Percentiles rank a stretch among this genome's conserved stretches.
These are phyloP conservation scores for Wallacemonas rigidus DNA, from an alignment of 208 protist genomes.

Conservation along the genomic window DNA sequence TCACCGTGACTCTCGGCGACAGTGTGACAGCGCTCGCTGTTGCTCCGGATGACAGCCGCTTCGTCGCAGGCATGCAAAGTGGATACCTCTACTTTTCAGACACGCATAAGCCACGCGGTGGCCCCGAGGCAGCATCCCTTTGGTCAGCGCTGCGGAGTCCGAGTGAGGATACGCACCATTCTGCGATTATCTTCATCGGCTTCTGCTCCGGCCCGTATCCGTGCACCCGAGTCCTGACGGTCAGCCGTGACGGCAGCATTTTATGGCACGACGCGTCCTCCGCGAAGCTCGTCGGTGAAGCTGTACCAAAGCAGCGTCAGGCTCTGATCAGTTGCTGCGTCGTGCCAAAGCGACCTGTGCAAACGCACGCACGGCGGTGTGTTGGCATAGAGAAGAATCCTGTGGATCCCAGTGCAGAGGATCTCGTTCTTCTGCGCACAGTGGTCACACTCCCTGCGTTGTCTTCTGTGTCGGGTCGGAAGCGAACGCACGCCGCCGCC, in stretches of 20 bases:
- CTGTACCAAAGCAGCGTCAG: slow-evolving; percentile 36
- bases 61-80: slow-evolving; percentile 53
- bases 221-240: slow-evolving; percentile 25
- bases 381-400: slow-evolving; percentile 57
- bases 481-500: not conserved
- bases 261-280: slow-evolving; percentile 54
- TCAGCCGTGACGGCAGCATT: slow-evolving; percentile 58
- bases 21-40: slow-evolving; percentile 49
- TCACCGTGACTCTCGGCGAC: slow-evolving; percentile 60
- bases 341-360: slow-evolving; percentile 19
- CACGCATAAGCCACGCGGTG: slow-evolving; percentile 6
- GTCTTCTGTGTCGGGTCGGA: not conserved
- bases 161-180: slow-evolving; percentile 55
- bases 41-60: slow-evolving; percentile 36
- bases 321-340: slow-evolving; percentile 53
- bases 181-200: slow-evolving; percentile 58
- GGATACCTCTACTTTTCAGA: slow-evolving; percentile 66
- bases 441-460: not conserved
- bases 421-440: not conserved
- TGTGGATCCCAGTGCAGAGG: slow-evolving; percentile 33
- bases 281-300: slow-evolving; percentile 42
- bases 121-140: not conserved
- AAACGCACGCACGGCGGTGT: slow-evolving; percentile 2
- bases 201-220: slow-evolving; percentile 33
- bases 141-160: slow-evolving; percentile 33